Evolutionary conservation across 495 filamentous ascomycete species (phyloP).

Genomic region (Neurospora tetraspora): DNA sequence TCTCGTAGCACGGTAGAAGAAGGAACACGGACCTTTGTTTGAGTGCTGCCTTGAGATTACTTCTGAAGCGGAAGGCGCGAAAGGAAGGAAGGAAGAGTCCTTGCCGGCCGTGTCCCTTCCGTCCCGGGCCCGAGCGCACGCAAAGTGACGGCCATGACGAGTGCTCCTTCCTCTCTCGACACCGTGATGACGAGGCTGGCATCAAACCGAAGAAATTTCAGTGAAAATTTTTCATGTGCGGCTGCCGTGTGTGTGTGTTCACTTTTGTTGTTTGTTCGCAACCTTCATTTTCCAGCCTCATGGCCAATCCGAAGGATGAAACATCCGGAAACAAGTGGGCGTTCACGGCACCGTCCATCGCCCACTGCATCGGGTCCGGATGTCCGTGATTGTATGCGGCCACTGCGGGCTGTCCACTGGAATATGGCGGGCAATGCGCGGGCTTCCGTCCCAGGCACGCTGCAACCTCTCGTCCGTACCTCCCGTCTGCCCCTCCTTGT

Average conservation of each 20-base stretch:
- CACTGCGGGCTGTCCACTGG: not conserved
- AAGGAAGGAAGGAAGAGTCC: not conserved
- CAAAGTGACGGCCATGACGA: not conserved
- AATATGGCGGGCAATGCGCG: not conserved
- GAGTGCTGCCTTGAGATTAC: not conserved
- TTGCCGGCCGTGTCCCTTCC: conserved; percentile 6
- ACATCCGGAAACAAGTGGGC: not conserved
- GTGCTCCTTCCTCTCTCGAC: not conserved
- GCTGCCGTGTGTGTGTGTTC: not conserved
- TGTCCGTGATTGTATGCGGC: not conserved
- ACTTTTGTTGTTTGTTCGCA: not conserved
- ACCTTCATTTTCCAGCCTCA: not conserved
- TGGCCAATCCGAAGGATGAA: not conserved
- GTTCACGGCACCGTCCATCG: not conserved
- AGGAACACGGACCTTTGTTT: not conserved
- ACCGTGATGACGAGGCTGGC: not conserved
- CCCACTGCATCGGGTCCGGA: not conserved
- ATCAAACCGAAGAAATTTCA: not conserved
- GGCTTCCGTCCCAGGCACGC: not conserved
- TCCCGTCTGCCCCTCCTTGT: not conserved
- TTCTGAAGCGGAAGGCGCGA: not conserved
- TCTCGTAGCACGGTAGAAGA: not conserved
- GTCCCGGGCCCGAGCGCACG: not conserved
- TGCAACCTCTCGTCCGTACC: not conserved
- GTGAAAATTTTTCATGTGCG: not conserved